These are phyloP conservation scores for Trichocomaceae sp. DNA, from an alignment of 2,329 filamentous ascomycete genomes.

Conservation along the genomic window DNA sequence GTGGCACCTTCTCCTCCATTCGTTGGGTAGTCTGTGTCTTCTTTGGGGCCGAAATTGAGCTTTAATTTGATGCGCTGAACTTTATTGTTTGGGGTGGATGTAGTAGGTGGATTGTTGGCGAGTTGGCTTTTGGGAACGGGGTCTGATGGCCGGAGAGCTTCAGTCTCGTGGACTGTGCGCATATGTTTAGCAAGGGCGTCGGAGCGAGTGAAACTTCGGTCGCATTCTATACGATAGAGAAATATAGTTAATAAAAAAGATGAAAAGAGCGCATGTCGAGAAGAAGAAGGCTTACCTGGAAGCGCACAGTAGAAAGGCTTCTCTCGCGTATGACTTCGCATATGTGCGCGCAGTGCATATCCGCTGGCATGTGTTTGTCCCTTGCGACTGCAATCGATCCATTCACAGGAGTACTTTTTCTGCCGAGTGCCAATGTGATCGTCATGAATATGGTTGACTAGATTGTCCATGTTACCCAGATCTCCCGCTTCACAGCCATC, in stretches of 20 bases:
- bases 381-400: slow-evolving; percentile 82
- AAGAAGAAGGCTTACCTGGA: slow-evolving; percentile 56
- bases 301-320: slow-evolving; percentile 97
- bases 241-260: neutral
- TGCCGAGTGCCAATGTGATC: slow-evolving; percentile 89
- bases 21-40: slow-evolving; percentile 17
- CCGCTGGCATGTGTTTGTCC: slow-evolving; percentile 88
- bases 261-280: neutral
- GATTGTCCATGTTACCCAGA: slow-evolving; percentile 69
- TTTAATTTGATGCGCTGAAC: slow-evolving; percentile 39
- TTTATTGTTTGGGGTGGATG: slow-evolving; percentile 29
- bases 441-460: slow-evolving; percentile 81
- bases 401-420: slow-evolving; percentile 98
- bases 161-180: slow-evolving; percentile 96
- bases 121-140: slow-evolving; percentile 30
- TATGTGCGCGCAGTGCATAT: slow-evolving; percentile 92
- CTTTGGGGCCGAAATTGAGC: slow-evolving; percentile 31
- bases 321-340: slow-evolving; percentile 95
- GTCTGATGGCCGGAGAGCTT: slow-evolving; percentile 69
- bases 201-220: slow-evolving; percentile 90
- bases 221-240: slow-evolving; percentile 63
- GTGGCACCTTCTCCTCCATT: slow-evolving; percentile 23
- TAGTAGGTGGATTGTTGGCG: slow-evolving; percentile 27
- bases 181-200: slow-evolving; percentile 97
- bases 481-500: slow-evolving; percentile 66